phyloP scores from a whole-genome alignment of 805 yeast genomes.

The Blastobotrys chiropterorum region DNA sequence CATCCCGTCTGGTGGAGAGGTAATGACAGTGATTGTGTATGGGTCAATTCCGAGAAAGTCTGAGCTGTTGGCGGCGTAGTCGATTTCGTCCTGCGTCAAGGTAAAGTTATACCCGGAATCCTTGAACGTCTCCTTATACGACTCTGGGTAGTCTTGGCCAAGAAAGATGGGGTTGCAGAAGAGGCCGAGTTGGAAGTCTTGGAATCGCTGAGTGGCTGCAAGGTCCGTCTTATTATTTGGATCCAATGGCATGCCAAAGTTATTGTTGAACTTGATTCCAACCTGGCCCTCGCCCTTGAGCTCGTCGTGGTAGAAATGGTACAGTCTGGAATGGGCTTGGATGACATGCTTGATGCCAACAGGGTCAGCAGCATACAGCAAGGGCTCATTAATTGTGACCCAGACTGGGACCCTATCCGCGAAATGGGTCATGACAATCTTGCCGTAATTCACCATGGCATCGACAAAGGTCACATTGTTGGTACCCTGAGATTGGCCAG shows the following conservation, averaged over 20 bases:
- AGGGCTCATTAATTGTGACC: constrained; percentile 33
- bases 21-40: constrained; percentile 27
- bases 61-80: constrained; percentile 20
- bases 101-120: constrained; percentile 23
- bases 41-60: constrained; percentile 35
- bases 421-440: constrained; percentile 29
- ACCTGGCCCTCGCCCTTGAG: constrained; percentile 26
- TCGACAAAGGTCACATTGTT: constrained; percentile 26
- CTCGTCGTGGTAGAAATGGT: constrained; percentile 24
- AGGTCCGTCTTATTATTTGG: constrained; percentile 23
- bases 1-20: constrained; percentile 21
- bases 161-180: constrained; percentile 31
- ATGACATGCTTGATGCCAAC: constrained; percentile 21
- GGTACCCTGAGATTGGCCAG: constrained; percentile 27
- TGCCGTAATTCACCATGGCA: constrained; percentile 32
- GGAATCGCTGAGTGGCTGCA: constrained; percentile 27
- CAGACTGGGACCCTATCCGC: constrained; percentile 31
- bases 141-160: constrained; percentile 30
- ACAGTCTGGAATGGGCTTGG: constrained; percentile 28
- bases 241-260: constrained; percentile 29
- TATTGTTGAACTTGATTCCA: constrained; percentile 27
- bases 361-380: constrained; percentile 8
- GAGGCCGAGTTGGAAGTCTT: constrained; percentile 27
- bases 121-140: constrained; percentile 23
- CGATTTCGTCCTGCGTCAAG: constrained; percentile 24